These are phyloP conservation scores for Salinomyces thailandicus DNA, from an alignment of 2,329 filamentous ascomycete species.

Conservation along the genomic window DNA sequence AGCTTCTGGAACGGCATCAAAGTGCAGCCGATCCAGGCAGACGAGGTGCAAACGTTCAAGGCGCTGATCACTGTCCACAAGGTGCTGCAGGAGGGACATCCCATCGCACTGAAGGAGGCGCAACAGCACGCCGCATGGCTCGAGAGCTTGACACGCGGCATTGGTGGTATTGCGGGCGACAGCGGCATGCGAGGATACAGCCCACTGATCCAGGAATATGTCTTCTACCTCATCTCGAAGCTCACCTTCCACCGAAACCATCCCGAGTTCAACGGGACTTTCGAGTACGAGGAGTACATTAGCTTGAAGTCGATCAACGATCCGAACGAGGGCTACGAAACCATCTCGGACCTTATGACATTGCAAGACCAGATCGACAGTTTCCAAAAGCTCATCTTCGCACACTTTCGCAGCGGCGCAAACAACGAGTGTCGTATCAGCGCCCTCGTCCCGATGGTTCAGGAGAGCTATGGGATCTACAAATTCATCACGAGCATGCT, in stretches of 20 bases:
- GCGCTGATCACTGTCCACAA: constrained; percentile 96
- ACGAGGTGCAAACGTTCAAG: constrained; percentile 98
- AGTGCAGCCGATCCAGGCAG: constrained; percentile 97
- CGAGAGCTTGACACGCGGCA: constrained; percentile 77
- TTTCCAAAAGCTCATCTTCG: constrained; percentile 97
- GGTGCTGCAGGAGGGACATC: constrained; percentile 92
- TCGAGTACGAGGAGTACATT: constrained; percentile 98
- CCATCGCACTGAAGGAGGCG: constrained; percentile 74
- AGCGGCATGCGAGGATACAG: constrained; percentile 60
- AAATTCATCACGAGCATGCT: constrained; percentile 99
- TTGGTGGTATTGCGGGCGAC: constrained; percentile 65
- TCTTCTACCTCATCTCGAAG: constrained; percentile 89
- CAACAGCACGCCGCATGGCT: constrained; percentile 85
- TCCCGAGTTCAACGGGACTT: constrained; percentile 96
- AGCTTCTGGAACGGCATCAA: constrained; percentile 99
- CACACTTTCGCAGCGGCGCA: constrained; percentile 79
- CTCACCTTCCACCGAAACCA: constrained; percentile 94
- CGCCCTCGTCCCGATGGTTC: constrained; percentile 81
- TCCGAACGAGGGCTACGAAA: constrained; percentile 94
- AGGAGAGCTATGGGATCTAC: constrained; percentile 98
- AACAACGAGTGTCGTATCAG: constrained; percentile 98
- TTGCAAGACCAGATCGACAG: constrained; percentile 97
- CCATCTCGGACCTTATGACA: constrained; percentile 90
- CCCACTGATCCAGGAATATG: constrained; percentile 90
- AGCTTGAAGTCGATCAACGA: constrained; percentile 97